Evolutionary conservation across 2,329 filamentous ascomycete genomes (phyloP), one percentile per base, ranked within the genome.

Genomic region (Penicillium sp.): DNA sequence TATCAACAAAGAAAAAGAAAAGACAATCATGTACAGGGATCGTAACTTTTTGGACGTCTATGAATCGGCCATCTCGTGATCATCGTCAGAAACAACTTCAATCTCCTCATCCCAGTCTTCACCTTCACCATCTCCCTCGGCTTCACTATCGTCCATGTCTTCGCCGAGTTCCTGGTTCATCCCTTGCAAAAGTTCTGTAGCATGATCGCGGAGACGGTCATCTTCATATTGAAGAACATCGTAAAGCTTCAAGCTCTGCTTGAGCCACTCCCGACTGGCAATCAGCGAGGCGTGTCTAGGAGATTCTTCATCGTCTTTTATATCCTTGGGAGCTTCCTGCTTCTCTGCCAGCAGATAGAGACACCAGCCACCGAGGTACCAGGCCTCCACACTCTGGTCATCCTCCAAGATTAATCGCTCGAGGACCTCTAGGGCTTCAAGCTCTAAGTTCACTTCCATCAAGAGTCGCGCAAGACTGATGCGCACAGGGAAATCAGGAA

Each of bases 291-390:
- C 77, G 60, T 81, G 81, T 74, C 84, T 83, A 44, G 78, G 76
- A 43, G 83, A 78, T 36, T 77, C 77, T 4, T 69, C 61, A 33
- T 64, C 52, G 65, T 76, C 65, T 61, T 66, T 51, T 36, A 64
- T 57, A 57, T 70, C 54, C 55, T 69, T 73, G 47, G 71, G 72
- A 1, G 65, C 70, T 38, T 78, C 66, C 57, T 71, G 68, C 67
- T 79, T 74, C 62, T 74, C 68, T 33, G 71, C 73, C 57, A 88
- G 78, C 53, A 96, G 81, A 69, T 90, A 90, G 61, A 95, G 80
- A 63, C 90, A 92, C 89, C 93, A 97, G 4, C 94, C 95, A 41
- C 94, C 94, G 5, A 99, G 80, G 74, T 99, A 99, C 91, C 92
- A 96, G 16, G 90, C 88, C 74, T 99, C 94, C 18, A 99, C 89